Percentiles rank a stretch among this genome's conserved stretches.
Evolutionary conservation across 1,139 yeast species (phyloP).

Genomic region (Pichia sp.): DNA sequence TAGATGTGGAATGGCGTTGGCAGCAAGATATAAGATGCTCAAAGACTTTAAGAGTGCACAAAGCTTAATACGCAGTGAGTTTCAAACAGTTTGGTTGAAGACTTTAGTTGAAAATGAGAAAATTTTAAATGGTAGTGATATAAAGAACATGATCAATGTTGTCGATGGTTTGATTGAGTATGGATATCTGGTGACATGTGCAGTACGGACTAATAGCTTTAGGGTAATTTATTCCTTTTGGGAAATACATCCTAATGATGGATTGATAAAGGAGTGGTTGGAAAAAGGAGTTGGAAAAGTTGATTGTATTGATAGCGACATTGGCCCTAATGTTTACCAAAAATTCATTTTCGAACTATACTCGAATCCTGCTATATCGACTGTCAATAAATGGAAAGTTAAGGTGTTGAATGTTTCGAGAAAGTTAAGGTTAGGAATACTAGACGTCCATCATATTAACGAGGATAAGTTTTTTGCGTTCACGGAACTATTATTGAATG

Average conservation of each 20-base stretch:
- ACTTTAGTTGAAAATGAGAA: constrained; percentile 12
- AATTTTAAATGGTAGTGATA: constrained; percentile 16
- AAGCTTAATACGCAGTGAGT: constrained; percentile 15
- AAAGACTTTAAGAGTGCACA: constrained; percentile 18
- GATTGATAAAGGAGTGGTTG: constrained; percentile 17
- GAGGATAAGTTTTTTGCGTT: constrained; percentile 16
- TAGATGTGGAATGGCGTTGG: constrained; percentile 21
- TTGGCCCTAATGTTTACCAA: constrained; percentile 12
- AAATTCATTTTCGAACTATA: constrained; percentile 15
- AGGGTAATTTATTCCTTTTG: constrained; percentile 25
- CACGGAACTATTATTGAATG: constrained; percentile 19
- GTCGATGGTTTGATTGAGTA: constrained; percentile 17
- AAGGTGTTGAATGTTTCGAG: constrained; percentile 18
- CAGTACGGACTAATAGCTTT: constrained; percentile 13
- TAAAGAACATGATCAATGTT: constrained; percentile 23
- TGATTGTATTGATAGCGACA: background rate
- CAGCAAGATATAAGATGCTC: constrained; percentile 25
- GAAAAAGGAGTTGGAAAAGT: constrained; percentile 7
- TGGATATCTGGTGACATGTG: constrained; percentile 15
- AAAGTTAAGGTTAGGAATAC: constrained; percentile 10
- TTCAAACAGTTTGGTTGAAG: constrained; percentile 23
- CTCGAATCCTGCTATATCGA: constrained; percentile 17
- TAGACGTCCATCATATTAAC: constrained; percentile 6
- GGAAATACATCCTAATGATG: constrained; percentile 23
- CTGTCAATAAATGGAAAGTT: constrained; percentile 4